Percentiles rank a stretch among this genome's conserved stretches.
Evolutionary conservation across 2,329 filamentous ascomycete species (phyloP).

Genomic region (Microsporum audouinii): DNA sequence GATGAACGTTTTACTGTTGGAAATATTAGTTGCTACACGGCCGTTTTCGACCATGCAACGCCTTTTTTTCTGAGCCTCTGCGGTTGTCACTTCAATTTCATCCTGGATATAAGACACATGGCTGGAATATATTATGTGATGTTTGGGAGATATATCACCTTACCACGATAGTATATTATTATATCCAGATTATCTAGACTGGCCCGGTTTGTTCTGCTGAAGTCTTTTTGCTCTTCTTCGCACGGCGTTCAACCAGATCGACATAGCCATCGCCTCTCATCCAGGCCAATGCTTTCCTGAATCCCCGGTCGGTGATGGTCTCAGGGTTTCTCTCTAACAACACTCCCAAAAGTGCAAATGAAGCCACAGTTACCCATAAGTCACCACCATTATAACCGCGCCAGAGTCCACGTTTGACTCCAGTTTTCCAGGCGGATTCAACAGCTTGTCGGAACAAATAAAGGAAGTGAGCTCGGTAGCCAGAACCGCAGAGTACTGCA

Average conservation of each 20-base stretch:
- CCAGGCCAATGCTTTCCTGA: constrained; percentile 63
- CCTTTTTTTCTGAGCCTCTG: no score
- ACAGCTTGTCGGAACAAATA: constrained; percentile 69
- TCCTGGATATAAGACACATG: no score
- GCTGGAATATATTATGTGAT: no score
- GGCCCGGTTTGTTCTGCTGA: background rate
- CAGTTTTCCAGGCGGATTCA: constrained; percentile 82
- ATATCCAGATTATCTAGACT: background rate
- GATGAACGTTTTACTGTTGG: no score
- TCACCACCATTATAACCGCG: constrained; percentile 70
- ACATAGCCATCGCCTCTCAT: constrained; percentile 63
- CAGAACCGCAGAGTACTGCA: constrained; percentile 54
- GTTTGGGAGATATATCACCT: no score
- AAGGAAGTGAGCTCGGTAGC: constrained; percentile 50
- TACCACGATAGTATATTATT: no score
- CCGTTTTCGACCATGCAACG: no score
- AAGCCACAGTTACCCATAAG: constrained; percentile 68
- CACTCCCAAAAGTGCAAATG: constrained; percentile 64
- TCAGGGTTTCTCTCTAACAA: constrained; percentile 62
- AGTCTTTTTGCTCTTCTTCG: constrained; percentile 24
- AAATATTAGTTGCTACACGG: no score
- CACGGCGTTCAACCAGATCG: constrained; percentile 49
- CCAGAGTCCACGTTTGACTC: constrained; percentile 85
- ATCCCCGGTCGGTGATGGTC: constrained; percentile 54
- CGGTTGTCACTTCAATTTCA: no score